Conservation (phyloP, 1,139 yeast species). For the Hemisphaericaspora xylofermentans region DNA sequence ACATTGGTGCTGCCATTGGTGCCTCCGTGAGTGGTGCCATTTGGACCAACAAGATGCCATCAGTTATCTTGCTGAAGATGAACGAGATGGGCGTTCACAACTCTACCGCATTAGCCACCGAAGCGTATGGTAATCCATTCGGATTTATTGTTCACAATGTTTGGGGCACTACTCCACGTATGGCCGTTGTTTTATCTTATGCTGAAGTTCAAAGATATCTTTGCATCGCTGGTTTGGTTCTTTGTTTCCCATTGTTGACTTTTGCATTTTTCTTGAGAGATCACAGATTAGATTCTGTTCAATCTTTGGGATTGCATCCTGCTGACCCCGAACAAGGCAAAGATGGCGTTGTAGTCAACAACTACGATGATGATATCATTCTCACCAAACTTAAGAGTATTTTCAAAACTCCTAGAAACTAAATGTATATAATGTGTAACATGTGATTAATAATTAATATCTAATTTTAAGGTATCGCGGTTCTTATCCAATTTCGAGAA, state of each 20-base stretch:
- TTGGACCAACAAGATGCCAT: constrained; percentile 45
- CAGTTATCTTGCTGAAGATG: constrained; percentile 16
- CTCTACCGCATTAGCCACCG: constrained; percentile 30
- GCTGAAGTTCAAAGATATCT: constrained; percentile 58
- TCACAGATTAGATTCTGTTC: constrained; percentile 43
- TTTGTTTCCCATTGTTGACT: constrained; percentile 39
- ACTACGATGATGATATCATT: constrained; percentile 35
- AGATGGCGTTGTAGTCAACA: constrained; percentile 39
- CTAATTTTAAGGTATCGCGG: too few species aligned
- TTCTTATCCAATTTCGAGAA: too few species aligned
- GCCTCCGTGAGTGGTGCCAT: constrained; percentile 60
- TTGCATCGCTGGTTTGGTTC: constrained; percentile 51
- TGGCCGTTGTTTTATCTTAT: constrained; percentile 57
- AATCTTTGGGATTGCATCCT: constrained; percentile 32
- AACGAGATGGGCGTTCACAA: constrained; percentile 13
- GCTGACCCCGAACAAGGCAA: constrained; percentile 24
- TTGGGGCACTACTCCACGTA: constrained; percentile 64
- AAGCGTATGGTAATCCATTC: constrained; percentile 57
- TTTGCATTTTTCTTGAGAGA: constrained; percentile 56
- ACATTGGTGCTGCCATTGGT: constrained; percentile 62
- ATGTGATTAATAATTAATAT: neutral
- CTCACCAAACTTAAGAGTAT: constrained; percentile 10
- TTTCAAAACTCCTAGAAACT: neutral
- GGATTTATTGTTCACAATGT: constrained; percentile 43
- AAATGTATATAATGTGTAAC: neutral